Base-by-base conservation (phyloP, 139 green algal genomes). In the Chlorella sp. region DNA sequence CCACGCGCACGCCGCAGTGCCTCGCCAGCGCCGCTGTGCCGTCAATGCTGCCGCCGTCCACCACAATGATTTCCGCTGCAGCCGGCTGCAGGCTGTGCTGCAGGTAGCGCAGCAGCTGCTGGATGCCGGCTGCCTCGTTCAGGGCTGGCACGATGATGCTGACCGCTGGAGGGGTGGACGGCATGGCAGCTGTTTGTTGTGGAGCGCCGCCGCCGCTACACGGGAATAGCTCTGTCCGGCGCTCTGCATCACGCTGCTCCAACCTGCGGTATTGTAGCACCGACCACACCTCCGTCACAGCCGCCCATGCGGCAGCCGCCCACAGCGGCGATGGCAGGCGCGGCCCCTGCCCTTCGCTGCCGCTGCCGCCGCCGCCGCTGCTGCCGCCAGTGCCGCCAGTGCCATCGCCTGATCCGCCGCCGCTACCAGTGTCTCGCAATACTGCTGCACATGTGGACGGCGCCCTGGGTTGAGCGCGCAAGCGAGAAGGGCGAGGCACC, bases 31-130 rank as follows among this genome's bases (percentile, higher is more conserved):
- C 24, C 24, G 85, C 75, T 0, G 92, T 95, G 48, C 88, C 76
- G 81, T 96, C 94, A 0, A 44, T 87, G 83, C 91, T 96, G 81
- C 91, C 91, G 20, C 94, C 94, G 81, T 97, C 94, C 6, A 95
- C 93, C 17, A 97, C 90, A 46, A 97, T 94, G 43, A 97, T 82
- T 78, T 97, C 94, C 38, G 76, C n/a, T 13, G 88, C 48, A 17
- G 62, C 5, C 20, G 94, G 94, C 1, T 87, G 20, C 43, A 95
- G 77, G 40, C 44, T 73, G 11, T 85, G 40, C 44, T 83, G 77
- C 38, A 94, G 81, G 64, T 83, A 78, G 20, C 69, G 67, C n/a
- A 96, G 32, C 0, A 87, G 89, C 0, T 65, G 58, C 0, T 69
- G 76, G 34, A 97, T 90, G 16, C 72, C 36, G 2, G 48, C 76